These are phyloP conservation scores for Amyloporia xantha DNA, from an alignment of 768 basidiomycete species.

Conservation along the genomic window DNA sequence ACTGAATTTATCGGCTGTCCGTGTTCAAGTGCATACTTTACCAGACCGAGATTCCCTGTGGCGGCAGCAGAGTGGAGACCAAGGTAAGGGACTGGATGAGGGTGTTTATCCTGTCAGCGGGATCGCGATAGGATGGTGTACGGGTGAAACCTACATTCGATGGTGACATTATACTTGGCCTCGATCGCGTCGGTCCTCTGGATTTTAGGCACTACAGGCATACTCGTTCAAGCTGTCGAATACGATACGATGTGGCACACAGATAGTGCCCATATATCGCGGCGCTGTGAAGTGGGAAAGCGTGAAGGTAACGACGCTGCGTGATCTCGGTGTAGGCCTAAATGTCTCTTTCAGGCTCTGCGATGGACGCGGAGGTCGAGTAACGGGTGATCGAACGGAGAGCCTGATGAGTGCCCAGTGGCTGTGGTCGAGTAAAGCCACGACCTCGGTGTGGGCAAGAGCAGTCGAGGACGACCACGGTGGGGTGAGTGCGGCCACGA, in stretches of 20 bases:
- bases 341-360: background rate
- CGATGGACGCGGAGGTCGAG: background rate
- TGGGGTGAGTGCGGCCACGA: background rate
- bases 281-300: background rate
- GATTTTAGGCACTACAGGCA: conserved; percentile 33
- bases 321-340: background rate
- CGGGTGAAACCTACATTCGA: conserved; percentile 36
- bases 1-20: conserved; percentile 97
- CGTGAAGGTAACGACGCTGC: background rate
- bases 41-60: conserved; percentile 86
- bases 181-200: conserved; percentile 32
- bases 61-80: conserved; percentile 74
- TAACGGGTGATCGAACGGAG: background rate
- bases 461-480: background rate
- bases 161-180: conserved; percentile 44
- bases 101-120: background rate
- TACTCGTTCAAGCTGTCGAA: conserved; percentile 7
- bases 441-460: background rate
- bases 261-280: background rate
- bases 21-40: conserved; percentile 85
- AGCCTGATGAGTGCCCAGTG: background rate
- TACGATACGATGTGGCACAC: background rate
- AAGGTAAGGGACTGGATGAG: conserved; percentile 59
- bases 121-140: background rate
- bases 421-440: background rate